phyloP scores from a whole-genome alignment of 2,329 filamentous ascomycete genomes.

The Apiospora marii region DNA sequence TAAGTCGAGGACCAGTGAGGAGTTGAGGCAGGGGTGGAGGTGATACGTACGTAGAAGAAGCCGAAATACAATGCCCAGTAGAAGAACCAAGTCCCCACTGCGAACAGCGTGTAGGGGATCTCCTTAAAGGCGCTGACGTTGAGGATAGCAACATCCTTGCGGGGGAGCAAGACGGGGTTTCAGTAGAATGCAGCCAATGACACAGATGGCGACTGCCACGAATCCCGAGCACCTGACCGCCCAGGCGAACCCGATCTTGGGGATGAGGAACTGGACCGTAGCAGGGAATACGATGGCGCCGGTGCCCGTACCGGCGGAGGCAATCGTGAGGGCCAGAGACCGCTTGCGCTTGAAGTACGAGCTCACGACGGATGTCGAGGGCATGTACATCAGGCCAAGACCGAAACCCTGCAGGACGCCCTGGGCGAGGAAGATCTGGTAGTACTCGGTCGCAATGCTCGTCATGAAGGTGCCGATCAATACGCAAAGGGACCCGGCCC shows the following conservation, averaged over 20 bases:
- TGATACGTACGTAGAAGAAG: slow-evolving; percentile 54
- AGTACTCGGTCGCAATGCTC: slow-evolving; percentile 46
- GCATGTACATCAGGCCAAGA: slow-evolving; percentile 60
- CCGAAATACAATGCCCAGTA: slow-evolving; percentile 63
- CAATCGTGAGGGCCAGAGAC: slow-evolving; percentile 65
- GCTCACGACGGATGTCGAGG: slow-evolving; percentile 59
- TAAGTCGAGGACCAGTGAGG: slow-evolving; percentile 24
- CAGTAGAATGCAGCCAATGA: slow-evolving; percentile 51
- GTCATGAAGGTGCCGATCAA: slow-evolving; percentile 48
- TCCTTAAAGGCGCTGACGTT: slow-evolving; percentile 61
- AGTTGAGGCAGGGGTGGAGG: not conserved
- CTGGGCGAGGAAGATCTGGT: slow-evolving; percentile 53
- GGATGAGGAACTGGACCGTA: slow-evolving; percentile 64
- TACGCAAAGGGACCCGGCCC: slow-evolving; percentile 47
- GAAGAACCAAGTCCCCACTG: slow-evolving; percentile 48
- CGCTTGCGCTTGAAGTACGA: slow-evolving; percentile 67
- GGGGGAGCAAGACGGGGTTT: slow-evolving; percentile 53
- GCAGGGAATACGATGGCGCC: slow-evolving; percentile 71
- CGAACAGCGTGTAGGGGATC: slow-evolving; percentile 50
- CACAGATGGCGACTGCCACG: slow-evolving; percentile 58
- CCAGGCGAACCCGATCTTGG: slow-evolving; percentile 70
- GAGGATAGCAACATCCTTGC: slow-evolving; percentile 48
- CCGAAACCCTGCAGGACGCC: slow-evolving; percentile 59
- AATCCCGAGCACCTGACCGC: slow-evolving; percentile 68
- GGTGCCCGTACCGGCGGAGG: slow-evolving; percentile 66